Conservation (phyloP, 2,329 filamentous ascomycete species). For the Aspergillus sojae region DNA sequence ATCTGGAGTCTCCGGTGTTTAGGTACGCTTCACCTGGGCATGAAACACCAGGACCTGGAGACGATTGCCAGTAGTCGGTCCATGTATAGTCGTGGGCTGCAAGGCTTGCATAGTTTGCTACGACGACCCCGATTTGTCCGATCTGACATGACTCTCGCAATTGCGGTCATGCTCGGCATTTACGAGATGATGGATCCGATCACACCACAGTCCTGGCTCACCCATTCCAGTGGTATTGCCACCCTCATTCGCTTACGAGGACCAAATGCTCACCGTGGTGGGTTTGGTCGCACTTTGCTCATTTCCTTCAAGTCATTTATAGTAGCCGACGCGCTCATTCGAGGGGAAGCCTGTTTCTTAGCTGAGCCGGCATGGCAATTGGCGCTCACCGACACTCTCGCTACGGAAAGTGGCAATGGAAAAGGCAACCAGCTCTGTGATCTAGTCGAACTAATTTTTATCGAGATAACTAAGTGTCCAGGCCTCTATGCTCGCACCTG, state of each 20-base stretch:
- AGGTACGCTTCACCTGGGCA: constrained; percentile 6
- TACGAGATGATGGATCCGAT: constrained; percentile 18
- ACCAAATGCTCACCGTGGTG: constrained; percentile 10
- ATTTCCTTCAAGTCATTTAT: constrained; percentile 15
- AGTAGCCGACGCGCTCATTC: constrained; percentile 14
- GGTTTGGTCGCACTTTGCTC: constrained; percentile 16
- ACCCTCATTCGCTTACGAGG: constrained; percentile 13
- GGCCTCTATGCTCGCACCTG: constrained; percentile 1
- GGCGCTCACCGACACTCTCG: neutral
- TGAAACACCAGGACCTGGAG: constrained; percentile 2
- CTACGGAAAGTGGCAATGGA: neutral
- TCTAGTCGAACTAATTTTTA: neutral
- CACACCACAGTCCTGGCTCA: constrained; percentile 11
- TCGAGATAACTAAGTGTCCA: neutral
- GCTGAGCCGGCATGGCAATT: constrained; percentile 11
- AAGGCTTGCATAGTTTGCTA: neutral
- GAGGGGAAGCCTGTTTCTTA: constrained; percentile 15
- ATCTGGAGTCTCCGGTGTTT: constrained; percentile 10
- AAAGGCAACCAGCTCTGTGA: neutral
- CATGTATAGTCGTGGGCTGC: constrained; percentile 10
- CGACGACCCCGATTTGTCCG: constrained; percentile 1
- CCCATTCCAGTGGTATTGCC: constrained; percentile 12
- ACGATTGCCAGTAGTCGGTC: constrained; percentile 9
- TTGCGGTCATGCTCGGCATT: constrained; percentile 9
- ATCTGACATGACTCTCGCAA: constrained; percentile 6